Evolutionary conservation across 768 basidiomycete genomes (phyloP), one percentile per base, ranked within the genome.

Genomic region (Trametes cingulata): DNA sequence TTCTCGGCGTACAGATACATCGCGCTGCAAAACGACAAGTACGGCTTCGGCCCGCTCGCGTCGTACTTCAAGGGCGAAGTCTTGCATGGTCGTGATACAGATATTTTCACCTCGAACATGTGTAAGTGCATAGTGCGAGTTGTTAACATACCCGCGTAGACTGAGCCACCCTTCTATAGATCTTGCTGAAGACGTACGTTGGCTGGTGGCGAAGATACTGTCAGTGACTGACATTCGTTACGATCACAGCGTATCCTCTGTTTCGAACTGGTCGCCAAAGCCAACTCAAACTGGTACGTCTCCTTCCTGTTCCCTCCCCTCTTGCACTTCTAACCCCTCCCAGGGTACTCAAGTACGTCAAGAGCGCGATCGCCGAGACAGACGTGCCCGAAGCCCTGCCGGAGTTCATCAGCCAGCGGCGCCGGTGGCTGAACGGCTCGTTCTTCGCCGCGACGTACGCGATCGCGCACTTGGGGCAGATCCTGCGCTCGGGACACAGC

Each of bases 11-110:
- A 94, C 61, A 85, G 87, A 49, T 91, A 93, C 71, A 93, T 95
- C 67, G 95, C 94, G 0, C 71, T 98, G 58, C 90, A 91, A 72
- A 97, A 98, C 66, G 84, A 95, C 68, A 83, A 84, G 63, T 75
- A 78, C 19, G 95, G 95, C 0, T 77, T 82, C 22, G 96, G 96
- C 0, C 96, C 96, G 6, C 76, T 98, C 4, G 91, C 93, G 14
- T 95, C 95, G 15, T 99, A 99, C 72, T 99, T 99, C 80, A 91
- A 98, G 71, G 97, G 97, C 9, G 97, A 99, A 71, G 81, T 89
- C 20, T 73, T 93, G 24, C 87, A 90, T 65, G 92, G 91, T 10
- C 82, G 85, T 27, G 90, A 92, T 69, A 90, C 92, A 0, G 93
- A 95, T 69, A 93, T 96, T 45, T 95, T 95, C 73, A 95, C 93